These are phyloP conservation scores for Pyrenophora graminea DNA, from an alignment of 2,329 filamentous ascomycete species.

Conservation along the genomic window DNA sequence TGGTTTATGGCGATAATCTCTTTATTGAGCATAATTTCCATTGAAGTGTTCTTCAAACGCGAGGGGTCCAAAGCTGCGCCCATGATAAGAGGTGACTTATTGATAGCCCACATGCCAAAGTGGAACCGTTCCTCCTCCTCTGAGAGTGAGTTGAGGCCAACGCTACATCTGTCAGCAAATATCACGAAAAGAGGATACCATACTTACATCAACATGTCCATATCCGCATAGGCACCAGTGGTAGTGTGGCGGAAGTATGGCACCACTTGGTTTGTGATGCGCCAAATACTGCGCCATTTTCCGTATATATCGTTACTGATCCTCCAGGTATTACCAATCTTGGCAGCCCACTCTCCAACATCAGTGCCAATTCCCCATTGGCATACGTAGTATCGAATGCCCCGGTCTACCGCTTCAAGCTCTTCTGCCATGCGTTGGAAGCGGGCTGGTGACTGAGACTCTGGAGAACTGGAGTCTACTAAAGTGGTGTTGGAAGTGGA, in stretches of 20 bases:
- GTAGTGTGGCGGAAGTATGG: slow-evolving; percentile 37
- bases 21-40: slow-evolving; percentile 50
- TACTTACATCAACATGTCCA: slow-evolving; percentile 51
- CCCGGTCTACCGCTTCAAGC: slow-evolving; percentile 34
- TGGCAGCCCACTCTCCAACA: slow-evolving; percentile 41
- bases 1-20: slow-evolving; percentile 64
- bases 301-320: slow-evolving; percentile 45
- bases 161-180: slow-evolving; percentile 13
- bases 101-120: slow-evolving; percentile 53
- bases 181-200: neutral
- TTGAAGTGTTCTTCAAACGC: slow-evolving; percentile 26
- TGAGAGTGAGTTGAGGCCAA: slow-evolving; percentile 47
- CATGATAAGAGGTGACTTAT: slow-evolving; percentile 53
- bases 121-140: slow-evolving; percentile 50
- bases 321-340: slow-evolving; percentile 45
- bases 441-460: slow-evolving; percentile 34
- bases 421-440: slow-evolving; percentile 37
- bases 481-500: slow-evolving; percentile 40
- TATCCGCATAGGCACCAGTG: slow-evolving; percentile 40
- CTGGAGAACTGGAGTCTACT: slow-evolving; percentile 39
- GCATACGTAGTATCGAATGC: slow-evolving; percentile 45
- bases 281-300: slow-evolving; percentile 41
- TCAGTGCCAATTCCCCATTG: slow-evolving; percentile 47
- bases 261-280: slow-evolving; percentile 41
- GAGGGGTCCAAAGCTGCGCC: slow-evolving; percentile 44